Base-by-base conservation (phyloP, 1,139 yeast species). In the Pneumocystis wakefieldiae region DNA sequence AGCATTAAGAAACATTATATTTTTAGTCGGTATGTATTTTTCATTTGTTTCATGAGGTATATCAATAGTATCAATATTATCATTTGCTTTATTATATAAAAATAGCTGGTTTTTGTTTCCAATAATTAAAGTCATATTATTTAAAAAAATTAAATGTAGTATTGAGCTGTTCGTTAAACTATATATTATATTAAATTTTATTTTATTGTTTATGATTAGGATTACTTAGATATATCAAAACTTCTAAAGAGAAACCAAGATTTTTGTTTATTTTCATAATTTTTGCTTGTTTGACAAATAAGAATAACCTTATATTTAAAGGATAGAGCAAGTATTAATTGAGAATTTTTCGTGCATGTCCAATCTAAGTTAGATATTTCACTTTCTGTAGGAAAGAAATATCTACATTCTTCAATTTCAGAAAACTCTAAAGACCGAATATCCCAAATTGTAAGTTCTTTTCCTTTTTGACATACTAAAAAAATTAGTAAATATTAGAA, bases 51-150 rank as follows among this genome's bases (percentile, higher is more conserved):
- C 8, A 72, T 71, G 55, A 74, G 67, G 62, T 76, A 74, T 59
- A 63, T 42, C 36, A 15, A 28, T 48, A 8, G 35, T 37, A 76
- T 74, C 1, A 85, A 80, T 42, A 78, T 75, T 36, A n/a, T n/a
- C 12, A 7, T 36, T 48, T 36, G 4, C 38, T 29, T 28, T 86
- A 84, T 71, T 89, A 95, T 66, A 87, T 88, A 62, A 90, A 80
- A 70, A 87, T 62, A 91, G 79, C 72, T 90, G 97, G 72, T 91
- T 91, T 0, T 97, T 97, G 28, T 94, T 80, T 4, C 94, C 97
- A 64, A 88, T 82, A 0, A 88, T 91, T 66, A 90, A 78, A 41
- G 83, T 81, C 0, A 95, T 96, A 68, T 85, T 83, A 64, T 81
- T 79, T 65, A 91, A 76, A 97, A 97, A 91, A 10, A 87, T 78